Base-by-base conservation (phyloP, 1,139 yeast species). In the Yamadazyma spencermartinsiae region DNA sequence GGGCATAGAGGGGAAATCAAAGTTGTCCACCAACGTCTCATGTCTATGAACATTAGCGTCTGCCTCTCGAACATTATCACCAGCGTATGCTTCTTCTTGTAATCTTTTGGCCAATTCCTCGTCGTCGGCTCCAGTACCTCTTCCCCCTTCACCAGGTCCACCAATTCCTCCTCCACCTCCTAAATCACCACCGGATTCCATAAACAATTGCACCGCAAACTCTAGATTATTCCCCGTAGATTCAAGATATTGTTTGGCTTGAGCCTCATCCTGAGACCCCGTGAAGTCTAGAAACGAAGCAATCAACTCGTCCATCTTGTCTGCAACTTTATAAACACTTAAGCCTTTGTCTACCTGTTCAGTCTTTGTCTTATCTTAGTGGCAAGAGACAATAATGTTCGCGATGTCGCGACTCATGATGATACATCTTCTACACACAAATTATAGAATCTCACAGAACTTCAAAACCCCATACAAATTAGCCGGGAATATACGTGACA, bases 281-380 rank as follows among this genome's bases (percentile, higher is more conserved):
- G 98, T 89, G 40, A 94, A 84, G 25, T 94, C 92, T 57, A 90
- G 71, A 60, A 92, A 92, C 23, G 83, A 79, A 15, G 85, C 82
- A 6, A 49, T 46, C 23, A 42, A 39, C 20, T 45, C 48, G 34
- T 48, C 52, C 52, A 48, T 48, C 25, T 30, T 12, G 7, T 8
- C 18, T 29, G n/a, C n/a, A 29, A 16, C 31, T 12, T 12, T 15
- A 8, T 15, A 11, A 10, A 6, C n/a, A 11, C 5, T 12, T 23
- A 6, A 10, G 26, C 5, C n/a, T 12, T 20, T 20, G 7, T 7
- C 23, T 7, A 20, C 10, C 10, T 7, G 23, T 20, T 20, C 23
- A 20, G 23, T 20, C 9, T 7, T 20, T 7, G 23, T 20, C 10
- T 7, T 20, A 20, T 7, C 13, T 24, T 12, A 14, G 29, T 26